Base-by-base conservation (phyloP, 495 filamentous ascomycete species). In the Hypoxylon perforatum region DNA sequence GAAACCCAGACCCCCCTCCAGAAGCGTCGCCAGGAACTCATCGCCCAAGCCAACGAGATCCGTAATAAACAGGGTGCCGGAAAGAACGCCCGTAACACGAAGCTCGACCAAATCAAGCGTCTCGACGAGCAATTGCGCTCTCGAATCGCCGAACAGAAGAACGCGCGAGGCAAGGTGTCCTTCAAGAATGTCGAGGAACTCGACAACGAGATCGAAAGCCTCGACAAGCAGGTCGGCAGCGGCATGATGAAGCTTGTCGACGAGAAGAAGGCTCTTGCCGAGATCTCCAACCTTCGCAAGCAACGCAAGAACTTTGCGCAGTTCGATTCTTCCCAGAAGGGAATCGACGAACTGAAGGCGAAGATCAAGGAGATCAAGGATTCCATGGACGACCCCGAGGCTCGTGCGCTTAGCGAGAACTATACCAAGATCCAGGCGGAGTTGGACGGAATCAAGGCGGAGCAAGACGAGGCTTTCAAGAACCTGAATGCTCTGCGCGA, bases 221-320 rank as follows among this genome's bases (percentile, higher is more conserved):
- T 97, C 46, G 92, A 97, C 56, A 88, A 88, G 77, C 85, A 92
- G 57, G 93, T 97, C 58, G 91, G 95, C 75, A 84, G 87, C 48
- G 92, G 94, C 45, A 90, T 84, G 65, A 91, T 98, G 89, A 95
- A 92, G 71, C 77, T 99, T 56, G 96, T 97, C 3, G 95, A 98
- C 62, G 96, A 98, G 86, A 94, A 92, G 85, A 97, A 96, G 84
- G 91, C 93, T 4, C 82, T 98, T 0, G 77, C 84, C 17, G 92
- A 97, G 65, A 87, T 96, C 56, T 90, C 89, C 46, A 91, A 78
- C 75, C 80, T 97, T 63, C 88, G 91, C 74, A 96, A 93, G 83
- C 88, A 91, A 76, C 89, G 90, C 77, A 98, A 97, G 87, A 88
- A 86, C 76, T 97, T 98, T 70, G 87, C 87, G 46, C 86, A 86